Evolutionary conservation across 257 asterid genomes (phyloP), one percentile per base, ranked within the genome.

Genomic region (Forsythia suspensa): DNA sequence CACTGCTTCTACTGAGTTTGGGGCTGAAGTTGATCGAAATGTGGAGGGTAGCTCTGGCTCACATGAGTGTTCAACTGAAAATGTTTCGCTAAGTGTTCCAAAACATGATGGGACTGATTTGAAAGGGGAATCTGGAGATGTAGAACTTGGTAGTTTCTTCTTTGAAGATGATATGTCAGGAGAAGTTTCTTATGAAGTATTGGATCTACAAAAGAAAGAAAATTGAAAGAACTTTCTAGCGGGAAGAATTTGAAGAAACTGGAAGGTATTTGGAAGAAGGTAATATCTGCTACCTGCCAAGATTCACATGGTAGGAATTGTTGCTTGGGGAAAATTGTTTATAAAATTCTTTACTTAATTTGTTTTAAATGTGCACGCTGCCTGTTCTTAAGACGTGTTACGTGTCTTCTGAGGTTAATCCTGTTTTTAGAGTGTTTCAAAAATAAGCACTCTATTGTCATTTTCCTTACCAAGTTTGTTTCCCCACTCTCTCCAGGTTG

Each of bases 261-360:
- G 88, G 97, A 92, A 83, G 99, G 98, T 77, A 88, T 89, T 86
- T 95, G 99, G 99, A 95, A 90, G 90, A 91, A 91, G 98, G 99
- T 95, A 91, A 79, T 52, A 71, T 72, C 42, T 67, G 77, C 61
- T 44, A 76, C 67, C 80, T 57, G 42, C 80, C 77, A 55, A 70
- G 68, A 75, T 74, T 67, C 39, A 75, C 77, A 34, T 36, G 20
- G 8, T 55, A 78, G 70, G 71, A 76, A 76, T 43, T 67, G 75
- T 67, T 55, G 68, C 73, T 40, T 9, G 38, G 76, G 55, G 76
- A 77, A 75, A 39, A 44, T 79, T 82, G 79, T 61, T 36, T 36
- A 59, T 43, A 48, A 48, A 55, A 70, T 70, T 73, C 67, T 71
- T 55, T 40, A 63, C 9, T 21, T 52, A 75, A 39, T 59, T 81